phyloP scores from a whole-genome alignment of 441 rosid genomes.

The Croton laevigatus region DNA sequence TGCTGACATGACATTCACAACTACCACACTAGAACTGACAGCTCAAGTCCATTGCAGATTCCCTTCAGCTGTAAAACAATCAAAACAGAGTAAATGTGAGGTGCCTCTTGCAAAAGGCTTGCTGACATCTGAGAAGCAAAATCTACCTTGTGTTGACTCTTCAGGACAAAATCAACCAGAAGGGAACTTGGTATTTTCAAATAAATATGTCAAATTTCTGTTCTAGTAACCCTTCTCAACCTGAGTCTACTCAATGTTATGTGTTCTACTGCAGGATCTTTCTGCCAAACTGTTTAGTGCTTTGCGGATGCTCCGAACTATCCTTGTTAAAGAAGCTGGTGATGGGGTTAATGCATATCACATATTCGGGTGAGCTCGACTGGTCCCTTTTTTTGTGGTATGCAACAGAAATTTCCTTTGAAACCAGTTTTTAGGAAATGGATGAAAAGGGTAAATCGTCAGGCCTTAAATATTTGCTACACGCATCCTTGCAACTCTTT shows the following conservation, averaged over 20 bases:
- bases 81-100: constrained; percentile 52
- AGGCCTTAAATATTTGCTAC: not conserved
- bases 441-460: not conserved
- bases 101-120: constrained; percentile 69
- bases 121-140: constrained; percentile 44
- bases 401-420: not conserved
- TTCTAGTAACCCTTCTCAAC: constrained; percentile 6
- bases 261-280: constrained; percentile 45
- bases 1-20: constrained; percentile 1
- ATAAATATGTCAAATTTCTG: constrained; percentile 12
- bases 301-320: constrained; percentile 71
- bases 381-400: not conserved
- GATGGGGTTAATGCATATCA: constrained; percentile 88
- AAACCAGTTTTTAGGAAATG: constrained; percentile 12
- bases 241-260: constrained; percentile 12
- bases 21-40: constrained; percentile 16
- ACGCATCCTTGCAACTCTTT: not conserved
- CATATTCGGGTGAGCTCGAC: constrained; percentile 69
- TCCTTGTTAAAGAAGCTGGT: constrained; percentile 78
- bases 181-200: constrained; percentile 58
- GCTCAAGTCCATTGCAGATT: constrained; percentile 46
- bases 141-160: constrained; percentile 39
- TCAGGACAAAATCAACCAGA: constrained; percentile 43
- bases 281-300: constrained; percentile 70
- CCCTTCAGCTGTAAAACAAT: constrained; percentile 59